Conservation (phyloP, 176 grass and related monocot species). For the Typha latifolia region DNA sequence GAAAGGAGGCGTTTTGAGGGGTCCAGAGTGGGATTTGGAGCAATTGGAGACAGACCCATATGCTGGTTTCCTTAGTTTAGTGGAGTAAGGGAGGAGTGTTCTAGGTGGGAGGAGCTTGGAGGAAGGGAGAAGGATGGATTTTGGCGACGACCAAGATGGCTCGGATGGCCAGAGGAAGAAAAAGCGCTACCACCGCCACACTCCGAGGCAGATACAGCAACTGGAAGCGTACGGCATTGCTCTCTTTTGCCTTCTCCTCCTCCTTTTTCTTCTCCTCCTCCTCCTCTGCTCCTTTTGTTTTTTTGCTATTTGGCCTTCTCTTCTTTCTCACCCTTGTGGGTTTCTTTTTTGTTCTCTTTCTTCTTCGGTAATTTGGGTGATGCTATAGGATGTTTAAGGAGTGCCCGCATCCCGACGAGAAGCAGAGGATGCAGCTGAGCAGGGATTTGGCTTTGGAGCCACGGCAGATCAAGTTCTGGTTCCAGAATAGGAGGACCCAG, state of each 20-base stretch:
- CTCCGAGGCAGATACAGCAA: conserved; percentile 92
- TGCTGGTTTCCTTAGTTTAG: background rate
- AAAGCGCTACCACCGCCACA: conserved; percentile 96
- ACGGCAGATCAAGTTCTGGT: conserved; percentile 99
- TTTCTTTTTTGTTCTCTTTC: background rate
- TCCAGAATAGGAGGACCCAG: conserved; percentile 96
- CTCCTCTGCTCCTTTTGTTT: background rate
- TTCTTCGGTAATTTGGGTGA: too few species aligned
- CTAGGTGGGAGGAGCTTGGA: background rate
- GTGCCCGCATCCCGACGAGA: conserved; percentile 94
- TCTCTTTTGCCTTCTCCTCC: background rate
- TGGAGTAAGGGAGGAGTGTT: background rate
- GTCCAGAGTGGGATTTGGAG: background rate
- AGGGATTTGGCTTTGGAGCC: conserved; percentile 75
- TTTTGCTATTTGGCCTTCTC: background rate
- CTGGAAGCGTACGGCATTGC: conserved; percentile 64
- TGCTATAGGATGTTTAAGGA: conserved; percentile 82
- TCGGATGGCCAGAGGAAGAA: conserved; percentile 54
- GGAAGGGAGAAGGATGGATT: conserved; percentile 41
- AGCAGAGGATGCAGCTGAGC: conserved; percentile 80
- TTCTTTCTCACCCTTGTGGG: conserved; percentile 1
- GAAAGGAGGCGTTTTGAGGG: background rate
- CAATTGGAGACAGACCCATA: background rate
- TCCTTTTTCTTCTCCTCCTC: background rate
- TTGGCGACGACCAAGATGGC: conserved; percentile 68